Evolutionary conservation across 768 basidiomycete species (phyloP), one percentile per base, ranked within the genome.

Genomic region (Pleurotus platypus): DNA sequence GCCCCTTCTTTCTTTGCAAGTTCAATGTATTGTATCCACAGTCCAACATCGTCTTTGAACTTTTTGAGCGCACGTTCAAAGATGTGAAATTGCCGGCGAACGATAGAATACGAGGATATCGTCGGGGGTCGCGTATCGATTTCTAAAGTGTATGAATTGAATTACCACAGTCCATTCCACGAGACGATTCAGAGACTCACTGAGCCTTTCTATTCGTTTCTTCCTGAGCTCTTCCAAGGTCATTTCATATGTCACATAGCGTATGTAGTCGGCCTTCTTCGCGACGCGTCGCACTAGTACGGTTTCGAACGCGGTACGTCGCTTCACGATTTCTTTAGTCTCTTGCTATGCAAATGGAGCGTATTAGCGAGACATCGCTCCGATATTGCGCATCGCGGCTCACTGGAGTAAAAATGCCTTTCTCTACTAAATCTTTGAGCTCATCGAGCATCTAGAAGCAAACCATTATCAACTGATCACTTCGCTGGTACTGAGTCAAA

Each of bases 181-280:
- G 8, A 9, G 30, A 35, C 30, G 4, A 9, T 35, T 35, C 11
- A 8, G 11, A 35, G 15, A 26, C 46, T 38, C 43, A 94, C 92
- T 83, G 54, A 92, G 68, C 35, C 91, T 79, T 61, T 86, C 81
- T 26, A 81, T 78, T 55, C 94, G 79, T 66, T 94, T 92, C 63
- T 83, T 77, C 27, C 92, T 76, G 62, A 97, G 71, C 38, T 85
- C 82, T 69, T 97, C 94, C 46, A 97, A 78, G 9, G 81, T 81
- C 85, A 93, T 94, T 74, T 95, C 93, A 69, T 94, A 97, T 4
- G 89, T 80, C n/a, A 84, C 87, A 75, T 98, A 98, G 26, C 91
- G 87, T 67, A 96, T 72, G 72, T 86, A 97, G 72, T 98, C 94
- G 9, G 83, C 77, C 71, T 94, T 95, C 70, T 89, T 86, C 4